phyloP scores from a whole-genome alignment of 176 grass and related monocot genomes.

The Oryza rufipogon region DNA sequence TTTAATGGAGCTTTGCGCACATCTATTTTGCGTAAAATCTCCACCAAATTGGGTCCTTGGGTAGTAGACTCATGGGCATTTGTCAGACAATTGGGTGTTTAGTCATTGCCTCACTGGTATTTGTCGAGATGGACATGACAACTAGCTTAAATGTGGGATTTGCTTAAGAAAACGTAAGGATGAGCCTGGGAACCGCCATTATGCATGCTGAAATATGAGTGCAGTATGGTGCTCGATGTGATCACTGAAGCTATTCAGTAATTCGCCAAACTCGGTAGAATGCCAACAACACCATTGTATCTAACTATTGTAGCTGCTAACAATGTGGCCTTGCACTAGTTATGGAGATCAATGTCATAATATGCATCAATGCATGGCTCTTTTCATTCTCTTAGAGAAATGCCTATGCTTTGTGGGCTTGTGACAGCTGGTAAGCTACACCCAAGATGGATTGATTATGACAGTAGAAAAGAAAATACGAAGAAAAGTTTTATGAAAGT shows the following conservation, averaged over 20 bases:
- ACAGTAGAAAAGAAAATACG: background rate
- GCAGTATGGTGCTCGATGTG: background rate
- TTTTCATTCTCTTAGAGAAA: background rate
- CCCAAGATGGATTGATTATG: background rate
- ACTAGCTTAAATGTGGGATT: background rate
- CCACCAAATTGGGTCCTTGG: background rate
- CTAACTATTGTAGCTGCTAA: background rate
- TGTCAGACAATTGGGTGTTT: background rate
- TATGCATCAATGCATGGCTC: background rate
- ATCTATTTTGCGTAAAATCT: background rate
- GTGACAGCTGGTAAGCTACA: background rate
- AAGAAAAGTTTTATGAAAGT: background rate
- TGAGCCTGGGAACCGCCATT: background rate
- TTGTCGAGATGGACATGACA: background rate
- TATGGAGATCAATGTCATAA: conserved; percentile 4
- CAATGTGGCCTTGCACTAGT: background rate
- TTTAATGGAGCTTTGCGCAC: background rate
- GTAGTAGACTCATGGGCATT: background rate
- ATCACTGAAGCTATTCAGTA: background rate
- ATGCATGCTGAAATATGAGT: background rate
- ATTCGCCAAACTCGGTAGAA: background rate
- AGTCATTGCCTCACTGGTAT: background rate
- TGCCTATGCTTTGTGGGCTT: background rate
- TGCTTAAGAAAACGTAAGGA: background rate
- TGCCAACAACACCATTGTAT: background rate